Conservation (phyloP, 2,329 filamentous ascomycete species). For the Fusarium hostae region DNA sequence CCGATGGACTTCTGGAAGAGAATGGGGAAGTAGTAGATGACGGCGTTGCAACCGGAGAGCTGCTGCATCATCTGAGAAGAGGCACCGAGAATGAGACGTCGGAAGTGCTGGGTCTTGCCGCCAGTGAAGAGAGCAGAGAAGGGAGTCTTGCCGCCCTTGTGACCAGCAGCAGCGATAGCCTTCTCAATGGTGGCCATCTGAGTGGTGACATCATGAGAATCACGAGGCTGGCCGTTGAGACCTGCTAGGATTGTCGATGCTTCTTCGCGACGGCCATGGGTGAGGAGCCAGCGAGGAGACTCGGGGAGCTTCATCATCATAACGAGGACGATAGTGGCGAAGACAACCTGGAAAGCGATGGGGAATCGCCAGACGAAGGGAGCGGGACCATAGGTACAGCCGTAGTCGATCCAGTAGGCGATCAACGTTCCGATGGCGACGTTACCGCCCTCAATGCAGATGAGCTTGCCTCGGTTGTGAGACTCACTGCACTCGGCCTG, state of each 20-base stretch:
- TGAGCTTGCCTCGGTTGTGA: slow-evolving; percentile 64
- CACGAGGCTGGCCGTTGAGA: slow-evolving; percentile 51
- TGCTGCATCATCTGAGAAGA: slow-evolving; percentile 72
- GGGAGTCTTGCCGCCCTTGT: slow-evolving; percentile 56
- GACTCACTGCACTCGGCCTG: slow-evolving; percentile 64
- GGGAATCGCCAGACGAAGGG: slow-evolving; percentile 66
- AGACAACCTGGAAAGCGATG: slow-evolving; percentile 56
- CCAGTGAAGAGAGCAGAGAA: slow-evolving; percentile 67
- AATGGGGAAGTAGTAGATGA: slow-evolving; percentile 71
- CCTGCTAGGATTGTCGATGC: slow-evolving; percentile 47
- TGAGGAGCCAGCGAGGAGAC: slow-evolving; percentile 57
- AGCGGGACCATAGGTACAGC: slow-evolving; percentile 55
- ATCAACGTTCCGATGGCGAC: slow-evolving; percentile 56
- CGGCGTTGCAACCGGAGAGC: slow-evolving; percentile 67
- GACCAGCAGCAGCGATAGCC: slow-evolving; percentile 63
- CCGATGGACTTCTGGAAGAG: slow-evolving; percentile 56
- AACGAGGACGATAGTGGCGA: slow-evolving; percentile 55
- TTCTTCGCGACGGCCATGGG: slow-evolving; percentile 59
- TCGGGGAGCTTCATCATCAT: slow-evolving; percentile 59
- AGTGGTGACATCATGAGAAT: slow-evolving; percentile 65
- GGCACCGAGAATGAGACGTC: slow-evolving; percentile 70
- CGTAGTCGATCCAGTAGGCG: slow-evolving; percentile 58
- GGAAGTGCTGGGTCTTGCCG: slow-evolving; percentile 73
- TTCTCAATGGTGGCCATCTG: slow-evolving; percentile 65
- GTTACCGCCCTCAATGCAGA: slow-evolving; percentile 60